Conservation (phyloP, 352 stramenopile species). For the Phytophthora kernoviae region DNA sequence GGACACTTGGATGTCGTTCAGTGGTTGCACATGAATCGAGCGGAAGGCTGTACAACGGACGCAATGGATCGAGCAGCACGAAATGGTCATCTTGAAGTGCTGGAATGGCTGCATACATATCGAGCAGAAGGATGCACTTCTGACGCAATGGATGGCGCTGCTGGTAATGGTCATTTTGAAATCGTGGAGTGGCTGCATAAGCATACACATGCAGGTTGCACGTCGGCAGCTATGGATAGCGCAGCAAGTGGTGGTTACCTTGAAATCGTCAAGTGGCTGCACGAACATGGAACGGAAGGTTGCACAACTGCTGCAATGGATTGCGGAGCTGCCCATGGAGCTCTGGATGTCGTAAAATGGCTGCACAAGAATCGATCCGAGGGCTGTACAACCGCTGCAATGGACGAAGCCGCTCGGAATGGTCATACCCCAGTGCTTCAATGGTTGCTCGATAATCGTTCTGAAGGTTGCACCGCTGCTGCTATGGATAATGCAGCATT, state of each 20-base stretch:
- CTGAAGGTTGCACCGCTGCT: no score
- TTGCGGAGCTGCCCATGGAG: slow-evolving; percentile 3
- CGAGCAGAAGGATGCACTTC: slow-evolving; percentile 8
- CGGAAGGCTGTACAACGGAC: not conserved
- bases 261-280: slow-evolving; percentile 7
- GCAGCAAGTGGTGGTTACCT: slow-evolving; percentile 8
- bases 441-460: not conserved
- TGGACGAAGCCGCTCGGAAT: no score
- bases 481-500: no score
- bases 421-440: no score
- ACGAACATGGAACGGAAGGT: slow-evolving; percentile 5
- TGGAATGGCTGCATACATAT: slow-evolving; percentile 17
- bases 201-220: slow-evolving; percentile 5
- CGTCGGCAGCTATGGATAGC: slow-evolving; percentile 7
- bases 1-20: no score
- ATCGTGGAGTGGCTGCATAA: slow-evolving; percentile 8
- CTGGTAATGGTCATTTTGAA: slow-evolving; percentile 5
- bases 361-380: slow-evolving; percentile 2
- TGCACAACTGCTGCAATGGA: slow-evolving; percentile 10
- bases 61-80: slow-evolving; percentile 13
- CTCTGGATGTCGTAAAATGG: slow-evolving; percentile 11
- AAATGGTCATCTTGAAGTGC: slow-evolving; percentile 26
- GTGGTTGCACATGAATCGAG: no score
- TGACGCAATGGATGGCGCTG: slow-evolving; percentile 6
- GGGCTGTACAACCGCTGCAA: slow-evolving; percentile 18